phyloP scores from a whole-genome alignment of 179 eudicot genomes.

The Vitellaria paradoxa region DNA sequence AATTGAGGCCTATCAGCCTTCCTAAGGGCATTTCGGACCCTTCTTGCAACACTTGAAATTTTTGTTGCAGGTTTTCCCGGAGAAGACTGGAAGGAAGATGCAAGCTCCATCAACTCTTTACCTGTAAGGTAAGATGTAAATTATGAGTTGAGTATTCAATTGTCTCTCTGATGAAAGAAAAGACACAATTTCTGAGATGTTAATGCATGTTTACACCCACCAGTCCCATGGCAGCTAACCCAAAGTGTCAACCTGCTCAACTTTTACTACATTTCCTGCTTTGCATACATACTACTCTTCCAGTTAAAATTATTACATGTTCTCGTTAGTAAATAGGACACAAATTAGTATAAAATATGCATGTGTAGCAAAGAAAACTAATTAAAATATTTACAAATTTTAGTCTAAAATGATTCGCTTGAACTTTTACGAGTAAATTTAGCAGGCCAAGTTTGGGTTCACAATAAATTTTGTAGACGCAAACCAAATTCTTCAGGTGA shows the following conservation, averaged over 20 bases:
- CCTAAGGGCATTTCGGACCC: slow-evolving; percentile 71
- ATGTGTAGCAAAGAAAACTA: neutral
- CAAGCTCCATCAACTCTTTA: slow-evolving; percentile 63
- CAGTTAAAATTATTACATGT: neutral
- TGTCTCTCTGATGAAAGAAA: neutral
- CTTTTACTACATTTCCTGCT: neutral
- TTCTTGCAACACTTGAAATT: slow-evolving; percentile 55
- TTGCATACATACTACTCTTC: neutral
- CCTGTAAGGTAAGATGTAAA: slow-evolving; percentile 41
- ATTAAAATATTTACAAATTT: neutral
- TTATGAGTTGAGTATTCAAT: neutral
- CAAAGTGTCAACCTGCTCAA: neutral
- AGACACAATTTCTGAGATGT: neutral
- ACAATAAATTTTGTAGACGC: neutral
- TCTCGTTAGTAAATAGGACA: neutral
- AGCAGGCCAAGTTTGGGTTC: neutral
- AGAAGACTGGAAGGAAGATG: slow-evolving; percentile 66
- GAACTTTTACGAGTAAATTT: neutral
- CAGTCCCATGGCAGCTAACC: neutral
- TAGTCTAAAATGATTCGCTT: neutral
- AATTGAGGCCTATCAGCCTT: slow-evolving; percentile 65
- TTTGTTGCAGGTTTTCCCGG: slow-evolving; percentile 63
- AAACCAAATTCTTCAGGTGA: neutral
- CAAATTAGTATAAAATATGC: neutral
- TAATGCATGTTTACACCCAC: neutral